These are phyloP conservation scores for Coemansia interrupta DNA, from an alignment of 192 early-diverging fungal species.

Conservation along the genomic window DNA sequence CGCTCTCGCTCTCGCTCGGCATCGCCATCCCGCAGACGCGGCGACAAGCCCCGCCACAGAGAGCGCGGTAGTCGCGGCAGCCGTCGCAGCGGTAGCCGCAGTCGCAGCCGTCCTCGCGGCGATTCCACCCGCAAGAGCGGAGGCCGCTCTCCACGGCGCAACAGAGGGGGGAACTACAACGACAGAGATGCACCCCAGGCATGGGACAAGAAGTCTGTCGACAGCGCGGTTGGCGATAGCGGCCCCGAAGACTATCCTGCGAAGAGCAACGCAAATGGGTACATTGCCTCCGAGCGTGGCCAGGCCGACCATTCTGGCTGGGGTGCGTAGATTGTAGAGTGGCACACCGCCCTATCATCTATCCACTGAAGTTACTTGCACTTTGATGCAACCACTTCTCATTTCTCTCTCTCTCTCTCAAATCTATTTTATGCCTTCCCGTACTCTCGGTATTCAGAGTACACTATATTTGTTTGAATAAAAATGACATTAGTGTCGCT, in stretches of 20 bases:
- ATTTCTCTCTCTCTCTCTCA: background rate
- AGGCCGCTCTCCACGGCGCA: constrained; percentile 4
- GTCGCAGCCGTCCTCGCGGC: constrained; percentile 13
- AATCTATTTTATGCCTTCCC: background rate
- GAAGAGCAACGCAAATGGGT: background rate
- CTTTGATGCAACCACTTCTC: background rate
- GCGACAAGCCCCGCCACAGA: constrained; percentile 10
- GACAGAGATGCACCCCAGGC: constrained; percentile 9
- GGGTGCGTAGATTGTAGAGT: background rate
- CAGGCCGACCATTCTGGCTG: background rate
- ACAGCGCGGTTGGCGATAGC: constrained; percentile 21
- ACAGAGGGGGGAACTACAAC: background rate
- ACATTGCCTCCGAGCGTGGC: background rate
- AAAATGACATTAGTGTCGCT: background rate
- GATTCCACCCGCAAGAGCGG: background rate
- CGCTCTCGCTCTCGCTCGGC: constrained; percentile 3
- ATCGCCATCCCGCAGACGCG: constrained; percentile 19
- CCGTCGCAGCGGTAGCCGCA: constrained; percentile 4
- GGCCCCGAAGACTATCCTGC: background rate
- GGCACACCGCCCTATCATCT: background rate
- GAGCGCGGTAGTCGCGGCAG: constrained; percentile 5
- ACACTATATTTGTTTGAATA: background rate
- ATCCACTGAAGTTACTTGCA: background rate
- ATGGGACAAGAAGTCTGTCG: constrained; percentile 14
- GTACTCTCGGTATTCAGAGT: background rate